A percentile compares a stretch with the other conserved stretches of the same genome.
Conservation (phyloP, 2,329 filamentous ascomycete species). For the Venturia carpophila region DNA sequence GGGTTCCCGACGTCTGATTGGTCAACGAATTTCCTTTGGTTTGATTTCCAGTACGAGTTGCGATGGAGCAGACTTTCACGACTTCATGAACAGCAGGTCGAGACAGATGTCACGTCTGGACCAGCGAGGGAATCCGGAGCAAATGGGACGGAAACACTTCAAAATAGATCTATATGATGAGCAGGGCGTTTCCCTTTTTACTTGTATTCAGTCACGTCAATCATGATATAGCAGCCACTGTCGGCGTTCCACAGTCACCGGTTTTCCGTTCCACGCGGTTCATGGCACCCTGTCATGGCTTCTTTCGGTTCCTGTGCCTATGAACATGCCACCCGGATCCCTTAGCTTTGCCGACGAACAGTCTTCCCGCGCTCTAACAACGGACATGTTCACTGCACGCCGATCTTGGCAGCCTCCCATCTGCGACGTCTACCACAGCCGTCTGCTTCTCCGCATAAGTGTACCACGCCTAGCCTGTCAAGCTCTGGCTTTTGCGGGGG, state of each 20-base stretch:
- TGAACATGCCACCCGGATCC: conserved; percentile 3
- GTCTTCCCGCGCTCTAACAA: conserved; percentile 7
- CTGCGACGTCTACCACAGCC: conserved; percentile 3
- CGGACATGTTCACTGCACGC: conserved; percentile 9
- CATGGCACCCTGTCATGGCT: conserved; percentile 2
- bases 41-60: conserved; percentile 6
- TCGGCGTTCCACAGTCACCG: conserved; percentile 9
- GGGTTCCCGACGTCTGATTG: neutral
- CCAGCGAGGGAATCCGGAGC: neutral
- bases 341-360: conserved; percentile 3
- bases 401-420: conserved; percentile 6
- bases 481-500: conserved; percentile 3
- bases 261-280: conserved; percentile 1
- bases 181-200: neutral
- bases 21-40: conserved; percentile 12
- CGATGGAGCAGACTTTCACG: conserved; percentile 1
- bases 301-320: conserved; percentile 1
- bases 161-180: conserved; percentile 6
- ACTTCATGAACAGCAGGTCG: conserved; percentile 1
- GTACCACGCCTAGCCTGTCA: conserved; percentile 7
- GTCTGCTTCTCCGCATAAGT: conserved; percentile 10
- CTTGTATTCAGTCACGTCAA: conserved; percentile 12
- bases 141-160: neutral
- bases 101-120: neutral
- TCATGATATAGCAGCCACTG: conserved; percentile 9